A percentile compares a stretch with the other conserved stretches of the same genome.
Evolutionary conservation across 306 rosid genomes (phyloP).

Genomic region (Quercus robur): DNA sequence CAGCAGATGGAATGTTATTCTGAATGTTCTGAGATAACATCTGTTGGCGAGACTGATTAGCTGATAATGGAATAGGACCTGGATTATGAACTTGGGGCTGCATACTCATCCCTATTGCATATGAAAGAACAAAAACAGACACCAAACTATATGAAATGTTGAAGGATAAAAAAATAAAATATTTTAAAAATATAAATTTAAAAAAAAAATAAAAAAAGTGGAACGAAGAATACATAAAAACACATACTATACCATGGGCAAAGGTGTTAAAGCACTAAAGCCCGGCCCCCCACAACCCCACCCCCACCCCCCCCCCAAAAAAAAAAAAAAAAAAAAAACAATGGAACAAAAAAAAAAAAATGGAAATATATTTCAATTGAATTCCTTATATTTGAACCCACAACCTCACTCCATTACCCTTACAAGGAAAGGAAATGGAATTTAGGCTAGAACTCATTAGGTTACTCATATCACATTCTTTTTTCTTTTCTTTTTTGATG

Average conservation of each 20-base stretch:
- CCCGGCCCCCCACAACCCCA: too few relatives aligned
- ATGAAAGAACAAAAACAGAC: neutral
- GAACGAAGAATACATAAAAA: neutral
- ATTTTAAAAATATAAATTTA: neutral
- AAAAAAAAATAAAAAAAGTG: too few relatives aligned
- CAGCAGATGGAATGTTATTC: slow-evolving; percentile 45
- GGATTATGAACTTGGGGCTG: slow-evolving; percentile 56
- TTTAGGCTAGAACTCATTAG: too few relatives aligned
- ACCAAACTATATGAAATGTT: neutral
- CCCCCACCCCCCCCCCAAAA: too few relatives aligned
- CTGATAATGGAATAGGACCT: slow-evolving; percentile 35
- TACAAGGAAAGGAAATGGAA: too few relatives aligned
- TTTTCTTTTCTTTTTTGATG: too few relatives aligned
- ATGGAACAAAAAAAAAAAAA: too few relatives aligned
- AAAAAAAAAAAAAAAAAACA: too few relatives aligned
- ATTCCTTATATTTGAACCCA: too few relatives aligned
- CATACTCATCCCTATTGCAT: slow-evolving; percentile 49
- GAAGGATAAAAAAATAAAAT: neutral
- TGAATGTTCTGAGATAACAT: slow-evolving; percentile 66
- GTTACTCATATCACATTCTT: too few relatives aligned
- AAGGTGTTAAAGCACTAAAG: neutral
- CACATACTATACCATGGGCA: neutral
- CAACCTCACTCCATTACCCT: too few relatives aligned
- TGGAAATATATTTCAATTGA: too few relatives aligned
- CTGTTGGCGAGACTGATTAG: slow-evolving; percentile 72